phyloP scores from a whole-genome alignment of 495 filamentous ascomycete species.

The Articulospora tetracladia region DNA sequence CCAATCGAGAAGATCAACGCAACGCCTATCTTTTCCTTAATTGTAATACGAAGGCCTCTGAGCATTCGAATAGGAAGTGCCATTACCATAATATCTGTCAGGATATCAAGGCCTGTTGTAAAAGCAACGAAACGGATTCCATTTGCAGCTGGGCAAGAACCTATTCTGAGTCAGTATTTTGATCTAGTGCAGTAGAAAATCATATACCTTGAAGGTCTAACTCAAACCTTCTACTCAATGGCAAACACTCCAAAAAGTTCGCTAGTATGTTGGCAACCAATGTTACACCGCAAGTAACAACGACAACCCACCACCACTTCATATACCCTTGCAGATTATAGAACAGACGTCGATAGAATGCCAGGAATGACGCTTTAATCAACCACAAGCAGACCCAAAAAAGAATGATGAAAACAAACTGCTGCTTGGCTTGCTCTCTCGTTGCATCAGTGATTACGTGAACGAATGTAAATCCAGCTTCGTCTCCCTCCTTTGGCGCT shows the following conservation, averaged over 20 bases:
- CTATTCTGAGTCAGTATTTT: background rate
- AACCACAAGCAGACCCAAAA: constrained; percentile 6
- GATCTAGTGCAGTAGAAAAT: background rate
- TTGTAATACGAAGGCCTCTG: constrained; percentile 31
- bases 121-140: background rate
- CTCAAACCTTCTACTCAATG: background rate
- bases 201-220: background rate
- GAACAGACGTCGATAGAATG: constrained; percentile 6
- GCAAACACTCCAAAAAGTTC: constrained; percentile 2
- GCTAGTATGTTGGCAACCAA: background rate
- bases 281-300: background rate
- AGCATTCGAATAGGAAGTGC: constrained; percentile 35
- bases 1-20: constrained; percentile 37
- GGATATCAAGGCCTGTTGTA: constrained; percentile 29
- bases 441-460: background rate
- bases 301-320: constrained; percentile 6
- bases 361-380: constrained; percentile 3
- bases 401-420: constrained; percentile 5
- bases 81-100: constrained; percentile 33
- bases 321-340: background rate
- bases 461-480: background rate
- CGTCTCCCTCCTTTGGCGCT: background rate
- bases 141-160: background rate
- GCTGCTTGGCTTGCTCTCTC: background rate
- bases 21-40: constrained; percentile 36